Evolutionary conservation across 352 stramenopile species (phyloP).

Genomic region (Globisporangium spiculum): DNA sequence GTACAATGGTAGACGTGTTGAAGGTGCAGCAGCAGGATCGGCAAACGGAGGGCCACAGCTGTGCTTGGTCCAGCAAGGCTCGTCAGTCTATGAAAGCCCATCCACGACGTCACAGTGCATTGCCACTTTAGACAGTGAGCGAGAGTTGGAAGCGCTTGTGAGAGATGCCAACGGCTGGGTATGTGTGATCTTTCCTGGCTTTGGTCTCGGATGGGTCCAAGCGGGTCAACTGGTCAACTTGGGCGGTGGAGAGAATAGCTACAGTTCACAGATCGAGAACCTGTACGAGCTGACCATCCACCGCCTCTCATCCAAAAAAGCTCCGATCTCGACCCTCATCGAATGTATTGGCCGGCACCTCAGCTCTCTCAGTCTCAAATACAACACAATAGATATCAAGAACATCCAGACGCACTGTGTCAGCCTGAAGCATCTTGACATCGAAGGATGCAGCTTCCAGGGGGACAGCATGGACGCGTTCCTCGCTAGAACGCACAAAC

Average conservation of each 20-base stretch:
- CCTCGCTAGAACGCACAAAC: not conserved
- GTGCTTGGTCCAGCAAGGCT: not conserved
- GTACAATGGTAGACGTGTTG: not conserved
- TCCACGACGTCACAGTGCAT: not conserved
- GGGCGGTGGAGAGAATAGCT: not conserved
- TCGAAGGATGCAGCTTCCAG: constrained; percentile 11
- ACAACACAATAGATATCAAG: constrained; percentile 2
- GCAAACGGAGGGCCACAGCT: not conserved
- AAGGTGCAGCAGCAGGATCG: not conserved
- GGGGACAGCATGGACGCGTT: not conserved
- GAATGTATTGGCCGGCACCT: constrained; percentile 7
- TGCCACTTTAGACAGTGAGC: not conserved
- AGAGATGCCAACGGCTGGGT: not conserved
- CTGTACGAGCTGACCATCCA: constrained; percentile 9
- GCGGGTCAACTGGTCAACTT: not conserved
- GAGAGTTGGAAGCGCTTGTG: constrained; percentile 6
- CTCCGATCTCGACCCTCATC: constrained; percentile 7
- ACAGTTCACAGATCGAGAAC: not conserved
- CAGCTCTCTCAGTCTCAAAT: constrained; percentile 8
- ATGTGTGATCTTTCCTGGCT: not conserved
- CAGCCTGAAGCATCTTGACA: constrained; percentile 9
- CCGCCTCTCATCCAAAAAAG: constrained; percentile 9
- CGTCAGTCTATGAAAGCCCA: not conserved
- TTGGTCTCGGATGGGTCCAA: constrained; percentile 8
- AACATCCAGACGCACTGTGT: constrained; percentile 1